These are phyloP conservation scores for Podaxis rugospora DNA, from an alignment of 768 basidiomycete genomes.

Conservation along the genomic window DNA sequence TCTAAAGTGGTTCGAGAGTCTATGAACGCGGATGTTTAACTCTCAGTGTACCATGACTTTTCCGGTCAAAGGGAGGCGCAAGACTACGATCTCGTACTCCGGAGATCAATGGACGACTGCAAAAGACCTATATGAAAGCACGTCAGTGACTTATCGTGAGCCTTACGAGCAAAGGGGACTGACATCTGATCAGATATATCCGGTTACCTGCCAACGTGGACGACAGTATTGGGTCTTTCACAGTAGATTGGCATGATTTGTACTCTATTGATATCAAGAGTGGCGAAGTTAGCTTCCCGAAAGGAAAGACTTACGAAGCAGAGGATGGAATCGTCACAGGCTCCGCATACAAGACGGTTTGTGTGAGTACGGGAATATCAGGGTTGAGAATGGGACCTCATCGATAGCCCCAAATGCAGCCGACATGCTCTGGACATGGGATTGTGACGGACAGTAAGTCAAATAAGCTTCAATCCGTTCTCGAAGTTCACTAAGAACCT, in stretches of 20 bases:
- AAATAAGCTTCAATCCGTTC: background rate
- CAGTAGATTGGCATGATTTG: constrained; percentile 5
- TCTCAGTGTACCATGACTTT: constrained; percentile 4
- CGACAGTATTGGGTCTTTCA: constrained; percentile 1
- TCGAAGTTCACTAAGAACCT: background rate
- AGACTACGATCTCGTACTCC: constrained; percentile 2
- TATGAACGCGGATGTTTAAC: background rate
- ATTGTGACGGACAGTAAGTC: constrained; percentile 2
- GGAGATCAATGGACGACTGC: constrained; percentile 6
- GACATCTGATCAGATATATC: background rate
- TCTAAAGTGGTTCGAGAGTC: too few relatives aligned
- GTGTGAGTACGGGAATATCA: background rate
- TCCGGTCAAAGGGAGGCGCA: background rate
- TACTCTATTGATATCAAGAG: constrained; percentile 1
- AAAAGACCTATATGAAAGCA: constrained; percentile 5
- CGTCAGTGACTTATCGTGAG: background rate
- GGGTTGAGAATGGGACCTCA: background rate
- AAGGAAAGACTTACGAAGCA: constrained; percentile 6
- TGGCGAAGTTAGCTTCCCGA: background rate
- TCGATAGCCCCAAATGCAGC: background rate
- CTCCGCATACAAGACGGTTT: constrained; percentile 4
- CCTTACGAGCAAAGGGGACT: background rate
- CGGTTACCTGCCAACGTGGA: constrained; percentile 4
- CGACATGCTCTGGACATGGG: constrained; percentile 4
- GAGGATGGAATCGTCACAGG: background rate